Evolutionary conservation across 1,284 basidiomycete species (phyloP).

Genomic region (Apiotrichum laibachii): DNA sequence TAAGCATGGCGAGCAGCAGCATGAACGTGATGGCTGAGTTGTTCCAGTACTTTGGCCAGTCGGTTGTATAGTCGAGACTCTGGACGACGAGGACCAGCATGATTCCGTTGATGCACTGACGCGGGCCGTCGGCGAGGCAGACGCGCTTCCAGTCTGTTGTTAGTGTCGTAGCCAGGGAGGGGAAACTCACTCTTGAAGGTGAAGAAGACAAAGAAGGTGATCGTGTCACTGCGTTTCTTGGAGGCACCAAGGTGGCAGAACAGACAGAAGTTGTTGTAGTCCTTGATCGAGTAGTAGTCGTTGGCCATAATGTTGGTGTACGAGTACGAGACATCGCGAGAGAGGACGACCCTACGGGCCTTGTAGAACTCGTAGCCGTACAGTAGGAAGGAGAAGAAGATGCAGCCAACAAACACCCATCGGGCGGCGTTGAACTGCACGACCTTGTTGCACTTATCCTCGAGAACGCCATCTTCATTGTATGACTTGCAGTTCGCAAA

Average conservation of each 20-base stretch:
- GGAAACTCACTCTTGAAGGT: conserved; percentile 83
- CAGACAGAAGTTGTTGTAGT: conserved; percentile 97
- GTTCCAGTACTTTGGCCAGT: conserved; percentile 55
- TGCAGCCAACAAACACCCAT: conserved; percentile 97
- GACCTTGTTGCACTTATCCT: conserved; percentile 73
- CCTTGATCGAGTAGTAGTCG: conserved; percentile 86
- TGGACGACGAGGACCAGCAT: conserved; percentile 89
- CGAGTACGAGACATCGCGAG: conserved; percentile 92
- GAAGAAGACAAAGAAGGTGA: conserved; percentile 99
- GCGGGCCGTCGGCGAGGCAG: conserved; percentile 90
- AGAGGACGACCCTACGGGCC: conserved; percentile 86
- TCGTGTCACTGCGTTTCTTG: conserved; percentile 92
- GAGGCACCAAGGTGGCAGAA: conserved; percentile 95
- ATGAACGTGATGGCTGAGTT: conserved; percentile 59
- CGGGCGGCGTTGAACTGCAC: conserved; percentile 85
- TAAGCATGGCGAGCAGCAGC: conserved; percentile 81
- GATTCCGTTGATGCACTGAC: conserved; percentile 93
- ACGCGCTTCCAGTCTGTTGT: conserved; percentile 87
- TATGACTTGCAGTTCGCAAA: conserved; percentile 9
- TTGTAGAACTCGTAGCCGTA: conserved; percentile 89
- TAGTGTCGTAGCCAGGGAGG: not conserved
- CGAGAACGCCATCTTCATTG: conserved; percentile 66
- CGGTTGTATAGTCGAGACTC: conserved; percentile 44
- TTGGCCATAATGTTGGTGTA: conserved; percentile 98
- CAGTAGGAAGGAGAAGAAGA: conserved; percentile 93